A percentile compares a stretch with the other conserved stretches of the same genome.
Conservation (phyloP, 2,329 filamentous ascomycete genomes). For the Trichoderma citrinoviride region DNA sequence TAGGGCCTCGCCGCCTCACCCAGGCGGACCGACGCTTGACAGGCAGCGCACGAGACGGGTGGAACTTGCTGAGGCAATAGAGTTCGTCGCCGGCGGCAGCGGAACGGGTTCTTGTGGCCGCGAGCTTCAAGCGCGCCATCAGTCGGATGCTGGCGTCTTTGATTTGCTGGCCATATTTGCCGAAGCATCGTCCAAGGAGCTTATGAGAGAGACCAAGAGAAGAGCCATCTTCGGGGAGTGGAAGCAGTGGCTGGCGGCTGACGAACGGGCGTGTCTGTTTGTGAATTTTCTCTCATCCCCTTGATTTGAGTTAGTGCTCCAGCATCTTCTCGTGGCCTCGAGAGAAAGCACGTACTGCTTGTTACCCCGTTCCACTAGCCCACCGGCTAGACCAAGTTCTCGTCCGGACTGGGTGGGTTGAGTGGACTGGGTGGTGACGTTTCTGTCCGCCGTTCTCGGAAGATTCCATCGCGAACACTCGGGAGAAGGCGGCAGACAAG, state of each 20-base stretch:
- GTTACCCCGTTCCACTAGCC: slow-evolving; percentile 13
- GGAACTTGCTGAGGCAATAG: slow-evolving; percentile 15
- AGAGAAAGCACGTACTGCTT: slow-evolving; percentile 10
- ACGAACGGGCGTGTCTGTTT: slow-evolving; percentile 8
- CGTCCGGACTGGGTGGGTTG: slow-evolving; percentile 1
- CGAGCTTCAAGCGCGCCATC: slow-evolving; percentile 12
- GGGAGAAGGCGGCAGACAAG: not conserved
- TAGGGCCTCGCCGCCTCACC: slow-evolving; percentile 16
- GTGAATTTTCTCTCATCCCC: not conserved
- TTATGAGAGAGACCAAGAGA: not conserved
- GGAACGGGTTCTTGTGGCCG: slow-evolving; percentile 19
- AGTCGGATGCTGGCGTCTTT: not conserved
- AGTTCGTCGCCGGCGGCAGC: slow-evolving; percentile 14
- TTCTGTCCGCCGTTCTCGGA: not conserved
- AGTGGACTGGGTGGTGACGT: slow-evolving; percentile 3
- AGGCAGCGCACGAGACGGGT: slow-evolving; percentile 18
- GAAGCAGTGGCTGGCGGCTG: slow-evolving; percentile 1
- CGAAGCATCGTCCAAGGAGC: not conserved
- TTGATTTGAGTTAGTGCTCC: slow-evolving; percentile 11
- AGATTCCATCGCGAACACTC: not conserved
- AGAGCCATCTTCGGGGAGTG: not conserved
- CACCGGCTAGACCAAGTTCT: not conserved
- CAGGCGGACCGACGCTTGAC: slow-evolving; percentile 19
- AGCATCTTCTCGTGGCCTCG: not conserved
- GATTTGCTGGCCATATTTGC: not conserved